Evolutionary conservation across 164 flowering plant species (phyloP), one percentile per base, ranked within the genome.

Genomic region (Protea cynaroides): DNA sequence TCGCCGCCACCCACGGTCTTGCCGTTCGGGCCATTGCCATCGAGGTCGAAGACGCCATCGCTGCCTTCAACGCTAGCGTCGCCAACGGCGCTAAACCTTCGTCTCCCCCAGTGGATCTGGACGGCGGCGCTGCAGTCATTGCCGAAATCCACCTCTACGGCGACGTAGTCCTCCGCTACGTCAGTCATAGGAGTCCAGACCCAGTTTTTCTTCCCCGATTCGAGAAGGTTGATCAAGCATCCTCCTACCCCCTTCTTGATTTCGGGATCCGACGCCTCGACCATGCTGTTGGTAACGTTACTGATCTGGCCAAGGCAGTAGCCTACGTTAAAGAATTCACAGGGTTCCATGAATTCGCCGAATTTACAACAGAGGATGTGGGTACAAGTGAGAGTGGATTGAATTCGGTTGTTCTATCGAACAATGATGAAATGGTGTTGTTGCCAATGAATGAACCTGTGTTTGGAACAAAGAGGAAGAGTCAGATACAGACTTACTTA

Each of bases 401-500:
- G 73, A 91, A 91, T 67, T 91, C 97, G 15, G 74, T 79, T 64
- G 96, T 91, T 7, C 57, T 91, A 68, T 87, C 92, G 0, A 89
- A 69, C 71, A 89, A 91, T 71, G 84, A 85, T 0, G 97, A 89
- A 70, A 86, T 58, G 78, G 90, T 91, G 38, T 59, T 91, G 72
- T 51, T 89, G 23, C 96, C 96, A n/a, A 34, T 91, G 82, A 89
- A 87, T 68, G 97, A 91, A 67, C 97, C 97, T 44, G 94, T 91
- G 56, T 70, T 29, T 66, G 97, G 97, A 58, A 91, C 90, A 17
- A 91, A 89, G 75, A 65, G 97, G 75, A 85, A 86, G 84, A 89
- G 96, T 63, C 97, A 91, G 74, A 91, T 91, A 36, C 96, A 91
- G 83, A 91, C 96, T 9, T 89, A 79, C 62, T 63, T 91, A 80